Percentiles rank a stretch among this genome's conserved stretches.
These are phyloP conservation scores for Sarocladium oryzae DNA, from an alignment of 2,329 filamentous ascomycete genomes.

Conservation along the genomic window DNA sequence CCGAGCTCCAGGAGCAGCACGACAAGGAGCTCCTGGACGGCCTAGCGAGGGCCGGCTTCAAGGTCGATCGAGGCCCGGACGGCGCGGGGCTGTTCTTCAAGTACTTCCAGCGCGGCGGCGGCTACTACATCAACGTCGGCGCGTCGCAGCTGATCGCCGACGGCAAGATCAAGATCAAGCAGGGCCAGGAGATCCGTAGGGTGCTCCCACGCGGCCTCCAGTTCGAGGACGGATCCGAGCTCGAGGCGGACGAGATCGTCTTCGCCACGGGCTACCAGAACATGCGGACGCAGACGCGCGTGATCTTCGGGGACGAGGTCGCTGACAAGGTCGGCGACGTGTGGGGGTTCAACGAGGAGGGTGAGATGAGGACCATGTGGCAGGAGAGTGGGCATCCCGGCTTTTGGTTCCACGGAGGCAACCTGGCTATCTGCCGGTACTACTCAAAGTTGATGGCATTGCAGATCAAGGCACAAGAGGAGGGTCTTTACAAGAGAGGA, in stretches of 20 bases:
- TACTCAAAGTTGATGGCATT: conserved; percentile 49
- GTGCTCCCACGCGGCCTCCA: conserved; percentile 39
- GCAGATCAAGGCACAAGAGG: conserved; percentile 42
- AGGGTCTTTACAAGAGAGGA: conserved; percentile 26
- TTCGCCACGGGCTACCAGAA: conserved; percentile 61
- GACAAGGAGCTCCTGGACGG: conserved; percentile 35
- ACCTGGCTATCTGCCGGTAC: conserved; percentile 54
- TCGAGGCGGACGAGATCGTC: conserved; percentile 58
- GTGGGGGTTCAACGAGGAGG: conserved; percentile 55
- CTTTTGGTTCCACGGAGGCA: conserved; percentile 62
- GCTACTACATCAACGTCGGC: conserved; percentile 67
- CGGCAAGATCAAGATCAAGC: conserved; percentile 57
- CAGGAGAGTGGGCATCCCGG: conserved; percentile 54
- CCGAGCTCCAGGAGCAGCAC: conserved; percentile 22
- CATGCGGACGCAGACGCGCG: conserved; percentile 57
- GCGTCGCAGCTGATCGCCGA: conserved; percentile 54
- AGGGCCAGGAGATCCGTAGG: conserved; percentile 47
- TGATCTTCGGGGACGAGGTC: conserved; percentile 55
- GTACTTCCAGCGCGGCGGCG: conserved; percentile 60
- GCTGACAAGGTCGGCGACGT: conserved; percentile 52
- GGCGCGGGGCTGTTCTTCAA: conserved; percentile 52
- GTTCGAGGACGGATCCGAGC: conserved; percentile 47
- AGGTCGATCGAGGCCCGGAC: conserved; percentile 50
- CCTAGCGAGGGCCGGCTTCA: conserved; percentile 53
- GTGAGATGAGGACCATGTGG: conserved; percentile 53